A percentile compares a stretch with the other conserved stretches of the same genome.
Evolutionary conservation across 176 grass and related monocot genomes (phyloP).

Genomic region (Oryza punctata): DNA sequence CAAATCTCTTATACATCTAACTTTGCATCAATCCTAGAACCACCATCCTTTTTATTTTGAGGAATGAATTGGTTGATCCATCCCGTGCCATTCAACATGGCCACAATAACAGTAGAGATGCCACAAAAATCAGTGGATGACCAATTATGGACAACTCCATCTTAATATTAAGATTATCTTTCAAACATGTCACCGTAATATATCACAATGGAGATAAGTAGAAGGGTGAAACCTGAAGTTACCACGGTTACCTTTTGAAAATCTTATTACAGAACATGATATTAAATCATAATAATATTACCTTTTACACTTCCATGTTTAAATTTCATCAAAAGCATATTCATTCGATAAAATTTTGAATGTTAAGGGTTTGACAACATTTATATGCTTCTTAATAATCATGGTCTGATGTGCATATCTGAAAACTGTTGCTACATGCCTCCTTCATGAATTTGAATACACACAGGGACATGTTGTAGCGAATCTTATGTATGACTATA

Average conservation of each 20-base stretch:
- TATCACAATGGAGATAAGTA: not conserved
- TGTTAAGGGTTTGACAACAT: constrained; percentile 2
- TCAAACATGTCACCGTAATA: not conserved
- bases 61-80: not conserved
- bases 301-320: not conserved
- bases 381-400: not conserved
- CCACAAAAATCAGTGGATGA: not conserved
- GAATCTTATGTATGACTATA: constrained; percentile 15
- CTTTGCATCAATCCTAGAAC: not conserved
- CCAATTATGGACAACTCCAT: not conserved
- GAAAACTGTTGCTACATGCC: not conserved
- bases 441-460: not conserved
- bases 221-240: constrained; percentile 3
- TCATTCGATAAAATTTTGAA: constrained; percentile 1
- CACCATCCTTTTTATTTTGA: not conserved
- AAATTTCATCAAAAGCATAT: constrained; percentile 17
- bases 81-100: not conserved
- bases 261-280: not conserved
- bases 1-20: not conserved
- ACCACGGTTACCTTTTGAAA: not conserved
- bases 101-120: not conserved
- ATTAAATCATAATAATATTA: constrained; percentile 5
- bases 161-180: not conserved
- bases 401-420: not conserved
- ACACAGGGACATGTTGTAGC: not conserved